phyloP scores from a whole-genome alignment of 768 basidiomycete genomes.

The Panus rudis region DNA sequence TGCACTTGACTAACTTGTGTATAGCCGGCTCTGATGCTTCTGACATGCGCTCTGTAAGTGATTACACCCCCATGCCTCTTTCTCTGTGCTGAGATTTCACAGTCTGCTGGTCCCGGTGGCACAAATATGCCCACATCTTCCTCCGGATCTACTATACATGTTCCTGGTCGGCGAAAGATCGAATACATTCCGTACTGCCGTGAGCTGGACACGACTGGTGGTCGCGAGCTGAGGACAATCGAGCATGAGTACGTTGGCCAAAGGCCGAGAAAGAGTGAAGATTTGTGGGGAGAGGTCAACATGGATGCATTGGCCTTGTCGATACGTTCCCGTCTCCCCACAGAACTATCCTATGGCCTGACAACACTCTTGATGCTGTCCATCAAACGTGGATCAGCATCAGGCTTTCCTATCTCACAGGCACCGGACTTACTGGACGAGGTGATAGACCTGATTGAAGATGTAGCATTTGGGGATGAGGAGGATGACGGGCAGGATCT shows the following conservation, averaged over 20 bases:
- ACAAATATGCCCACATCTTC: not conserved
- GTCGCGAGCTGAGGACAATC: conserved; percentile 67
- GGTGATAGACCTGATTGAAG: conserved; percentile 79
- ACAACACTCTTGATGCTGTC: conserved; percentile 81
- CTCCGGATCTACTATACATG: conserved; percentile 13
- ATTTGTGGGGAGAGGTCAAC: conserved; percentile 86
- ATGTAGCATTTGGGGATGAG: conserved; percentile 58
- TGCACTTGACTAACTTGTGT: conserved; percentile 8
- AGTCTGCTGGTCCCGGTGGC: too few species aligned
- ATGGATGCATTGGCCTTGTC: conserved; percentile 93
- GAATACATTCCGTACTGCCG: conserved; percentile 82
- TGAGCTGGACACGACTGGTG: conserved; percentile 70
- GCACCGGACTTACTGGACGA: conserved; percentile 83
- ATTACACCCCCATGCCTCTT: too few species aligned
- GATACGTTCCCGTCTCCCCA: conserved; percentile 74
- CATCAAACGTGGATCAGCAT: conserved; percentile 51
- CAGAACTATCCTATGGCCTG: conserved; percentile 85
- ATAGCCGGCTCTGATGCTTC: conserved; percentile 21
- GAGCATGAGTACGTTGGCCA: conserved; percentile 48
- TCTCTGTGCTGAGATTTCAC: too few species aligned
- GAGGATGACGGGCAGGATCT: conserved; percentile 11
- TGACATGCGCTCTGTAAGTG: conserved; percentile 21
- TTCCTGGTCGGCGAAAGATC: conserved; percentile 60
- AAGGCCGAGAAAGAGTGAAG: conserved; percentile 61
- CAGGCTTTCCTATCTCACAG: conserved; percentile 68